Conservation (phyloP, 2,329 filamentous ascomycete species). For the Mariannaea elegans region DNA sequence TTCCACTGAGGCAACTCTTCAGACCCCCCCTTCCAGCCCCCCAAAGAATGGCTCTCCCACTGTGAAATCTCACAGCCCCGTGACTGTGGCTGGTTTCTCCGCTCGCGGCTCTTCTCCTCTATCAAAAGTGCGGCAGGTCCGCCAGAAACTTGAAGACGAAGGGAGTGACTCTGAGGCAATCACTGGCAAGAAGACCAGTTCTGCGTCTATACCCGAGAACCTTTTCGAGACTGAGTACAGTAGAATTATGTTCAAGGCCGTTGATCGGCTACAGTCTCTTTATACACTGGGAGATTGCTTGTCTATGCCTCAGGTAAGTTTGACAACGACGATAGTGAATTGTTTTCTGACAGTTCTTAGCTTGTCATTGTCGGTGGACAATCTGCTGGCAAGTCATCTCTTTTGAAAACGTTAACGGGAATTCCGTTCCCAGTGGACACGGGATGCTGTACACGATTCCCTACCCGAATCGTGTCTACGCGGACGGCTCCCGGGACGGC, state of each 20-base stretch:
- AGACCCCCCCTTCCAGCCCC: no score
- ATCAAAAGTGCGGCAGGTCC: neutral
- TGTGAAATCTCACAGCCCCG: no score
- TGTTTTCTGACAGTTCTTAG: slow-evolving; percentile 24
- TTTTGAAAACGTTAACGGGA: slow-evolving; percentile 48
- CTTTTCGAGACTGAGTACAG: slow-evolving; percentile 48
- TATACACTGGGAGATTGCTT: slow-evolving; percentile 37
- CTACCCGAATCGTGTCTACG: slow-evolving; percentile 49
- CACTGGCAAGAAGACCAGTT: neutral
- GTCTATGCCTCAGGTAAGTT: slow-evolving; percentile 47
- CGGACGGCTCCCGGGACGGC: slow-evolving; percentile 40
- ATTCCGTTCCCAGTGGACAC: slow-evolving; percentile 48
- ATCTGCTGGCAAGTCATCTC: slow-evolving; percentile 49
- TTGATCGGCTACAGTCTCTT: slow-evolving; percentile 47
- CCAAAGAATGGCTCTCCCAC: no score
- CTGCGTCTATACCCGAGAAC: slow-evolving; percentile 34
- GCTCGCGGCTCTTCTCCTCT: no score
- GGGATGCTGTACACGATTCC: slow-evolving; percentile 48
- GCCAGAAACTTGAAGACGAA: slow-evolving; percentile 33
- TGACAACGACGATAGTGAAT: neutral
- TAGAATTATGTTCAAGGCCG: slow-evolving; percentile 47
- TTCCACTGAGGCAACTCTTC: no score
- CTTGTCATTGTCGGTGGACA: slow-evolving; percentile 50
- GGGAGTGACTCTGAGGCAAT: neutral
- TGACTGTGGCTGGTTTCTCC: no score